Percentiles rank a stretch among this genome's conserved stretches.
Evolutionary conservation across 2,329 filamentous ascomycete species (phyloP).

Genomic region (Penicillium palitans): DNA sequence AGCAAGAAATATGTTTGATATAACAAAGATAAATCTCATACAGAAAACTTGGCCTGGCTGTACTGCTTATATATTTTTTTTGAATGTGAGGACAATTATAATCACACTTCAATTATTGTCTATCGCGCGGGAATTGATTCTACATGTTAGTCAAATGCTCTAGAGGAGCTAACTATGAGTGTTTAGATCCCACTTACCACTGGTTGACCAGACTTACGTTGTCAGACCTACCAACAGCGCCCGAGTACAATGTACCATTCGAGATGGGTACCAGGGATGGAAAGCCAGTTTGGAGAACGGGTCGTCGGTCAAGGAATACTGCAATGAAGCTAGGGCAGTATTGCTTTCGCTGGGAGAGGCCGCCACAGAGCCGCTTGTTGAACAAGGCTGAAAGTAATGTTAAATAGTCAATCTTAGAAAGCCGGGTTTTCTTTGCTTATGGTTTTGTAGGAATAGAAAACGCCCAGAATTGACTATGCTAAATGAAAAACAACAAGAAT

Average conservation of each 20-base stretch:
- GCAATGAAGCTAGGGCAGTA: conserved; percentile 20
- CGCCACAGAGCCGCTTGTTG: conserved; percentile 8
- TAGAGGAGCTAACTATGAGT: background rate
- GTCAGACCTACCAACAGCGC: conserved; percentile 15
- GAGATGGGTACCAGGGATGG: conserved; percentile 16
- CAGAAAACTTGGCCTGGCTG: background rate
- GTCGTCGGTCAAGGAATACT: conserved; percentile 8
- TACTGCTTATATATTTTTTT: no score
- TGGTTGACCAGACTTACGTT: conserved; percentile 6
- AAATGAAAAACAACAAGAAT: no score
- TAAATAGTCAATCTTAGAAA: background rate
- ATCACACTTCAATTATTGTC: background rate
- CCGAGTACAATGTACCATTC: conserved; percentile 22
- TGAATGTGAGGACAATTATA: background rate
- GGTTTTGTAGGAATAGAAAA: no score
- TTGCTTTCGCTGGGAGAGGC: conserved; percentile 24
- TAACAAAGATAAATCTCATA: no score
- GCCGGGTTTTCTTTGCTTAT: no score
- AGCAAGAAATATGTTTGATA: no score
- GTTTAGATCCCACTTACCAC: background rate
- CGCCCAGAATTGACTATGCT: no score
- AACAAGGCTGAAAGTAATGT: background rate
- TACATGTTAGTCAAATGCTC: background rate
- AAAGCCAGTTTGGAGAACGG: conserved; percentile 15
- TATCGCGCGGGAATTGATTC: background rate